Conservation (phyloP, 2,329 filamentous ascomycete species). For the Sarocladiaceae sp. region DNA sequence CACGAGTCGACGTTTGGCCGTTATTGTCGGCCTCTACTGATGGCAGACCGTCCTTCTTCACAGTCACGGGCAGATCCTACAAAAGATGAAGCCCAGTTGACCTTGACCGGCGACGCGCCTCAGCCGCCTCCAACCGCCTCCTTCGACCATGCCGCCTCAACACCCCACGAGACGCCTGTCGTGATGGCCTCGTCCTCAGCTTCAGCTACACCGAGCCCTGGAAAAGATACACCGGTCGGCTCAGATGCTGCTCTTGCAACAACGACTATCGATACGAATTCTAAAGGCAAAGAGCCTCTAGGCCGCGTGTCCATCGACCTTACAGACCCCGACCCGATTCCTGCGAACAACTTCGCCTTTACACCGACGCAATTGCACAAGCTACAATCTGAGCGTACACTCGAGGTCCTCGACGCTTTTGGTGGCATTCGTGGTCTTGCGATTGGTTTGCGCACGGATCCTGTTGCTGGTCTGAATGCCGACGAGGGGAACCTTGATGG, state of each 20-base stretch:
- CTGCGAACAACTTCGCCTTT: constrained; percentile 47
- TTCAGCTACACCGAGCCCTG: background rate
- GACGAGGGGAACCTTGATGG: constrained; percentile 45
- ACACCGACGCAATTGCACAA: constrained; percentile 49
- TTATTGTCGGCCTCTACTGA: background rate
- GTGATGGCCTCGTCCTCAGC: background rate
- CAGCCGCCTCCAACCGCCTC: background rate
- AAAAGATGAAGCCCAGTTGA: constrained; percentile 1
- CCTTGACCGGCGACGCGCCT: background rate
- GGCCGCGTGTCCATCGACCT: constrained; percentile 17
- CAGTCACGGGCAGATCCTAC: background rate
- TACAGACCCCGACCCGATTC: constrained; percentile 19
- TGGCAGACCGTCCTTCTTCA: constrained; percentile 1
- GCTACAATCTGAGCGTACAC: constrained; percentile 45
- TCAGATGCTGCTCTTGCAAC: background rate
- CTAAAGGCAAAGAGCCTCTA: background rate
- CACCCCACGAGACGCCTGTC: background rate
- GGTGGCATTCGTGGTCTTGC: constrained; percentile 51
- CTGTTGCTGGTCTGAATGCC: constrained; percentile 41
- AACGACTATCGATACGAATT: background rate
- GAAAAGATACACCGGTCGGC: background rate
- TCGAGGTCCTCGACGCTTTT: constrained; percentile 44
- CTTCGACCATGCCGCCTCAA: constrained; percentile 1
- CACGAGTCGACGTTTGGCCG: background rate
- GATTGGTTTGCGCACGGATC: constrained; percentile 44